Conservation (phyloP, 2,329 filamentous ascomycete genomes). For the Colletotrichum horii region DNA sequence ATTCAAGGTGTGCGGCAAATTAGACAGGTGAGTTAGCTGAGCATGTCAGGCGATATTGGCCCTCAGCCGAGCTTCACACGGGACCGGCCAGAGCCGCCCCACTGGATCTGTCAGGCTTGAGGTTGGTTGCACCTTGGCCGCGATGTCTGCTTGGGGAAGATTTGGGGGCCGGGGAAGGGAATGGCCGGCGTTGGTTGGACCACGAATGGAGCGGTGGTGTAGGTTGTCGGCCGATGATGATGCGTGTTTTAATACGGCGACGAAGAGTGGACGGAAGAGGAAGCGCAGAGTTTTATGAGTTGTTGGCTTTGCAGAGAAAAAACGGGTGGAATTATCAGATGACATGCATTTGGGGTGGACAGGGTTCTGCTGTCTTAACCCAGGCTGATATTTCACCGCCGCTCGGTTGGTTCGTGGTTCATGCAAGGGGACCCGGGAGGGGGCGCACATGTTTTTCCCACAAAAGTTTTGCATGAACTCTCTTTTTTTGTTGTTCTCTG, state of each 20-base stretch:
- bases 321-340: constrained; percentile 5
- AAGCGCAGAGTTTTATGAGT: not conserved
- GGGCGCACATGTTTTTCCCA: not conserved
- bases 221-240: constrained; percentile 6
- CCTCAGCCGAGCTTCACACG: constrained; percentile 3
- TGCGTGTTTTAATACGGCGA: not conserved
- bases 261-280: not conserved
- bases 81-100: constrained; percentile 1
- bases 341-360: constrained; percentile 2
- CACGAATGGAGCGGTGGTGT: not conserved
- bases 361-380: constrained; percentile 7
- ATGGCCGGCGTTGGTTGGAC: not conserved
- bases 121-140: no score
- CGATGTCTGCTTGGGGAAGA: not conserved
- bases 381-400: constrained; percentile 12
- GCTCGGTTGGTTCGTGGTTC: constrained; percentile 10
- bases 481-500: not conserved
- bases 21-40: not conserved
- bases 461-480: not conserved
- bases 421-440: constrained; percentile 8
- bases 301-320: not conserved
- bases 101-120: not conserved
- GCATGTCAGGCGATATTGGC: not conserved
- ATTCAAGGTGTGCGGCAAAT: not conserved
- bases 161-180: not conserved